phyloP scores from a whole-genome alignment of 148 eudicot species.

The Diospyros kaki region DNA sequence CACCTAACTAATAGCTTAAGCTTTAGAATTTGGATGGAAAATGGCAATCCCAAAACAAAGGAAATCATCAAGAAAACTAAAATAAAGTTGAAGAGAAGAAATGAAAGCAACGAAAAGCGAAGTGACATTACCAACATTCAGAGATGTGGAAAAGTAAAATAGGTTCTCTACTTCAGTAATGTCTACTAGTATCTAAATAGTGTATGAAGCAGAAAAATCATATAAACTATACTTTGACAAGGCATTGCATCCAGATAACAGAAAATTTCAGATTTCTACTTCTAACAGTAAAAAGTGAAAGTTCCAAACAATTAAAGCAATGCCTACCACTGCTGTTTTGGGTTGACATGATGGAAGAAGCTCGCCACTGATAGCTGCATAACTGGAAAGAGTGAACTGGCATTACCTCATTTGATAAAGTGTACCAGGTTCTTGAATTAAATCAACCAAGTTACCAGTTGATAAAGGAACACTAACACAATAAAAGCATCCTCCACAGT shows the following conservation, averaged over 20 bases:
- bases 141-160: neutral
- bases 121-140: neutral
- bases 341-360: constrained; percentile 28
- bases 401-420: neutral
- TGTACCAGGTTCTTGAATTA: neutral
- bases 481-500: constrained; percentile 88
- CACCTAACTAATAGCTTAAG: too few species aligned
- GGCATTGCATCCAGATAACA: neutral
- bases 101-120: neutral
- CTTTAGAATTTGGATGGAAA: neutral
- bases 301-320: neutral
- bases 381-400: constrained; percentile 42
- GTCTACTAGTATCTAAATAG: neutral
- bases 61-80: neutral
- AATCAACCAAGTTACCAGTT: neutral
- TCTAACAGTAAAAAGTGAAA: neutral
- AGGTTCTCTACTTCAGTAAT: neutral
- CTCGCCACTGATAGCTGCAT: constrained; percentile 80
- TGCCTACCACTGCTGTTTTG: constrained; percentile 24
- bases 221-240: neutral
- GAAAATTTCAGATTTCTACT: constrained; percentile 1
- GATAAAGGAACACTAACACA: constrained; percentile 41
- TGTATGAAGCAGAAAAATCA: neutral
- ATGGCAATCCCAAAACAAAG: neutral
- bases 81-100: neutral